Evolutionary conservation across 257 asterid species (phyloP).

Genomic region (Nicotiana attenuata): DNA sequence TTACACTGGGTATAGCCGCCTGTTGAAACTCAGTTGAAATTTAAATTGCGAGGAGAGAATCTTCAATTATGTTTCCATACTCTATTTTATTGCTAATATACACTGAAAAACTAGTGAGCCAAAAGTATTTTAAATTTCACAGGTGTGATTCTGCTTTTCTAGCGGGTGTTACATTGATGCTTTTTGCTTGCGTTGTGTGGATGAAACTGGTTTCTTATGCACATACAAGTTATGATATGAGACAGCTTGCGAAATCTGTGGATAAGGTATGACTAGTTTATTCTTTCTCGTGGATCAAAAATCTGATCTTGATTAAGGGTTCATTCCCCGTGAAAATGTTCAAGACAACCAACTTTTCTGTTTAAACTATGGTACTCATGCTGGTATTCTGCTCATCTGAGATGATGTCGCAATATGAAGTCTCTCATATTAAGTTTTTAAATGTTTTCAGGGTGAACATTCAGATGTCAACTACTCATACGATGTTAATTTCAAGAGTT

Average conservation of each 20-base stretch:
- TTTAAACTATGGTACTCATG: not conserved
- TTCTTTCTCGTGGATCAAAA: not conserved
- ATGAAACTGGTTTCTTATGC: constrained; percentile 92
- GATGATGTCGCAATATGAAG: not conserved
- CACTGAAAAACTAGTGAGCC: not conserved
- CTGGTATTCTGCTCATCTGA: not conserved
- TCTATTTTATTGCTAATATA: not conserved
- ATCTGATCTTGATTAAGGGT: too few relatives aligned
- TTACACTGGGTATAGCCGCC: not conserved
- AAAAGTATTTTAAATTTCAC: constrained; percentile 28
- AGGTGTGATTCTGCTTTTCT: constrained; percentile 95
- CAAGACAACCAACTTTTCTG: not conserved
- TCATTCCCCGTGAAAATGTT: not conserved
- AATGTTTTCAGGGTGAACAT: constrained; percentile 47
- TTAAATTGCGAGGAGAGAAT: not conserved
- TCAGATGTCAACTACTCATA: constrained; percentile 52
- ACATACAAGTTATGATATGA: constrained; percentile 86
- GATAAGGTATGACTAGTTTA: constrained; percentile 53
- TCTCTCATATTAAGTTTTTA: not conserved
- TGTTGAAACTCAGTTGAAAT: not conserved
- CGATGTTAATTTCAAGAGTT: constrained; percentile 63
- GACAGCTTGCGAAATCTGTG: constrained; percentile 61
- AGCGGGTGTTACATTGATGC: constrained; percentile 78
- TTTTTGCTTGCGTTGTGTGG: constrained; percentile 80
- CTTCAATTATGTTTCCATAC: not conserved